These are phyloP conservation scores for Saccharomycopsis fodiens DNA, from an alignment of 805 yeast species.

Conservation along the genomic window DNA sequence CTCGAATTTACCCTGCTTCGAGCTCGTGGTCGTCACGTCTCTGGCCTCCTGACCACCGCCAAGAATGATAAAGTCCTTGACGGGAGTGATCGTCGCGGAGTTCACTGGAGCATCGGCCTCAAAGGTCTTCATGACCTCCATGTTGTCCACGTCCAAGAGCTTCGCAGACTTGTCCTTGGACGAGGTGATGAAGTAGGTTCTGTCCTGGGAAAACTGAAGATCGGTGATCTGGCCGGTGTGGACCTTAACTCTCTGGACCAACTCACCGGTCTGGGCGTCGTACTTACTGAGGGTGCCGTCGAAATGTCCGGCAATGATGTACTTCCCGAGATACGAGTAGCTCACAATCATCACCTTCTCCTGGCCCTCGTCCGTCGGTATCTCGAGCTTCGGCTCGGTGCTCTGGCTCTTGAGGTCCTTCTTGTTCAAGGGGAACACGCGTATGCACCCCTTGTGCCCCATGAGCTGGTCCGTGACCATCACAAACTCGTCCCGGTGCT, in stretches of 20 bases:
- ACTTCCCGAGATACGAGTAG: slow-evolving; percentile 71
- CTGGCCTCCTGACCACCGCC: slow-evolving; percentile 99
- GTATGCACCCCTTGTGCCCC: slow-evolving; percentile 77
- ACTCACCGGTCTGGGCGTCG: slow-evolving; percentile 69
- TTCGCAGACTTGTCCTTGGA: slow-evolving; percentile 86
- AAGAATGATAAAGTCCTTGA: slow-evolving; percentile 82
- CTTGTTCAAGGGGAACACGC: slow-evolving; percentile 54
- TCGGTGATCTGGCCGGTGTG: slow-evolving; percentile 83
- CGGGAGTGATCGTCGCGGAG: slow-evolving; percentile 89
- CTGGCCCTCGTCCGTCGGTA: slow-evolving; percentile 52
- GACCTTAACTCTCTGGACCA: slow-evolving; percentile 46
- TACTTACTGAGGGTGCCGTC: slow-evolving; percentile 81
- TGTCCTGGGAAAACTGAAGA: slow-evolving; percentile 81
- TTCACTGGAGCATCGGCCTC: slow-evolving; percentile 90
- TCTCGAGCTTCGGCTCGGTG: slow-evolving; percentile 49
- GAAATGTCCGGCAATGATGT: slow-evolving; percentile 79
- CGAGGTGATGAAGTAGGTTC: slow-evolving; percentile 83
- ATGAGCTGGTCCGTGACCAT: slow-evolving; percentile 86
- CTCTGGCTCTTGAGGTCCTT: slow-evolving; percentile 40
- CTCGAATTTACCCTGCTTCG: slow-evolving; percentile 92
- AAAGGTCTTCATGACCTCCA: slow-evolving; percentile 65
- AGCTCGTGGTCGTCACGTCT: slow-evolving; percentile 95
- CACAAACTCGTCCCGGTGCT: slow-evolving; percentile 56
- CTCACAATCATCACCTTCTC: slow-evolving; percentile 74
- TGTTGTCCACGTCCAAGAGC: slow-evolving; percentile 68